These are phyloP conservation scores for Platanthera guangdongensis DNA, from an alignment of 106 monocot genomes.

Conservation along the genomic window DNA sequence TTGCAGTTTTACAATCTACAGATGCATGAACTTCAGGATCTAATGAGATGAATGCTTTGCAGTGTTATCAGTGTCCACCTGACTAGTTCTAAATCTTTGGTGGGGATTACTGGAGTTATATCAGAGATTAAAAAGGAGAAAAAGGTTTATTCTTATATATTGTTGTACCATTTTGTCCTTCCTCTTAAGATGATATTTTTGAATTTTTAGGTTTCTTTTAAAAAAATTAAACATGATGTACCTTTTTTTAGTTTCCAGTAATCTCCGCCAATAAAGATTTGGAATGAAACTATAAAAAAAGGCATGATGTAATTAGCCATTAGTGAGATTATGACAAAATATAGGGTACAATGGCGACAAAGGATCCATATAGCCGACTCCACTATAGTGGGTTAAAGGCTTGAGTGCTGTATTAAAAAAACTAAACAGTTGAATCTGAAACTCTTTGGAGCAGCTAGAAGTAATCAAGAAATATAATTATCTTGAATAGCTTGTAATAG, in stretches of 20 bases:
- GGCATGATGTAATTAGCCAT: too few species aligned
- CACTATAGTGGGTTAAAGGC: too few species aligned
- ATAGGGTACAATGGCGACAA: too few species aligned
- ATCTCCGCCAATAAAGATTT: too few species aligned
- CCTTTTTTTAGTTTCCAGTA: too few species aligned
- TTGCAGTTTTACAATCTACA: neutral
- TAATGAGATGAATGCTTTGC: conserved; percentile 10
- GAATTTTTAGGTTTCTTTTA: too few species aligned
- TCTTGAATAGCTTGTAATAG: too few species aligned
- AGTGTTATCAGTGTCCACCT: conserved; percentile 94
- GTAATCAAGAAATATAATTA: neutral
- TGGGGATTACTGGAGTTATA: conserved; percentile 90
- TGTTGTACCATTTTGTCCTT: neutral
- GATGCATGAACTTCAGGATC: neutral
- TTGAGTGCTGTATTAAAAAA: neutral
- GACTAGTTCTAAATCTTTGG: conserved; percentile 97
- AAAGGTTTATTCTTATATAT: conserved; percentile 50
- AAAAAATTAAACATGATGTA: too few species aligned
- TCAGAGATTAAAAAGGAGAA: conserved; percentile 89
- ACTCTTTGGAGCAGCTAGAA: neutral
- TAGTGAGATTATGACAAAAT: too few species aligned
- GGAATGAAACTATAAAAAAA: too few species aligned
- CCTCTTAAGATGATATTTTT: neutral
- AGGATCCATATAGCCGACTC: too few species aligned
- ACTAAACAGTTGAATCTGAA: neutral